Base-by-base conservation (phyloP, 1,139 yeast genomes). In the Meyerozyma smithsonii region DNA sequence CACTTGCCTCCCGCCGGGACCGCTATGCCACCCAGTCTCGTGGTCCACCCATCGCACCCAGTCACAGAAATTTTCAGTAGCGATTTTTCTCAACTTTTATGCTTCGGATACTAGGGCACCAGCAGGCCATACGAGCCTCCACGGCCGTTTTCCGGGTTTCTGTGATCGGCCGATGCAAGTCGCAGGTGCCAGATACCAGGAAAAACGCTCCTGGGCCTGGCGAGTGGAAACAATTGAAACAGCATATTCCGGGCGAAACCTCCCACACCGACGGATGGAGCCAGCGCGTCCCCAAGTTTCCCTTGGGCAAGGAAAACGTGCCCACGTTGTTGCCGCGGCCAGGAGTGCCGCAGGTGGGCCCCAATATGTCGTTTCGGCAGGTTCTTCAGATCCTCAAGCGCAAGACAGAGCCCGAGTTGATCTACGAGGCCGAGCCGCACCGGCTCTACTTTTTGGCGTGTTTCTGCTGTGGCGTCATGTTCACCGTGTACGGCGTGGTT, bases 341-440 rank as follows among this genome's bases (percentile, higher is more conserved):
- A 1, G 84, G 82, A 2, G 84, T 81, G 3, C 95, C 95, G 5
- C 73, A 79, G 36, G 85, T 81, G 3, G 81, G 85, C 1, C 69
- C 74, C 12, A 69, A 71, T 37, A 62, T 77, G 52, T 69, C 81
- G 5, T 77, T 86, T 50, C 66, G 79, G 17, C 84, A 82, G 54
- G 81, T 86, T 60, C 66, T 84, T 49, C 74, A 74, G 43, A 72
- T 77, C n/a, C 63, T 87, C 43, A 68, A 75, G 44, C 63, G 66
- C 37, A 78, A 80, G 49, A 64, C 62, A 7, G 71, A 74, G 39
- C 94, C 94, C 1, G 95, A 85, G 56, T 67, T 87, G 43, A 72
- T 87, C 38, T 87, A 87, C 59, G 90, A 84, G 65, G 80, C 89
- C 24, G 95, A 87, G 60, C 86, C 94, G 0, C 95, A 87, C 55